These are phyloP conservation scores for Ambispora gerdemannii DNA, from an alignment of 192 early-diverging fungal genomes.

Conservation along the genomic window DNA sequence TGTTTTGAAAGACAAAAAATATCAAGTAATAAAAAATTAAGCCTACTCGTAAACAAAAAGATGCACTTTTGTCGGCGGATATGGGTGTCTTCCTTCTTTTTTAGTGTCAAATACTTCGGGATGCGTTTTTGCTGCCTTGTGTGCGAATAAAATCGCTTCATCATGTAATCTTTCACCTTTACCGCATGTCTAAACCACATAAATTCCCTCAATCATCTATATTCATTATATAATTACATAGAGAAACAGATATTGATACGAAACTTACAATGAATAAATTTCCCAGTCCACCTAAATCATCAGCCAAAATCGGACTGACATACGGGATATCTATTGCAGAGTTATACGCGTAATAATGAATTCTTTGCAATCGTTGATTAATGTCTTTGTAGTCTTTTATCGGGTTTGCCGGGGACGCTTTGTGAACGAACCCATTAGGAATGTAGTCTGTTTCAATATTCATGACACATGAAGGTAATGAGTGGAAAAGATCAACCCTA, in stretches of 20 bases:
- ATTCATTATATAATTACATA: not conserved
- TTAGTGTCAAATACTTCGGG: constrained; percentile 1
- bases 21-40: not conserved
- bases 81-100: not conserved
- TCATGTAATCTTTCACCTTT: constrained; percentile 43
- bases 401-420: constrained; percentile 30
- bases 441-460: constrained; percentile 46
- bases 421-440: constrained; percentile 46
- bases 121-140: constrained; percentile 27
- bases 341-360: constrained; percentile 37
- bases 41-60: constrained; percentile 29
- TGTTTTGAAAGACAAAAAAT: not conserved
- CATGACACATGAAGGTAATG: constrained; percentile 42
- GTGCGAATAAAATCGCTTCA: constrained; percentile 39
- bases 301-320: constrained; percentile 46
- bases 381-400: not conserved
- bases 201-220: no score
- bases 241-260: not conserved
- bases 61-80: constrained; percentile 27
- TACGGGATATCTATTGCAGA: constrained; percentile 39
- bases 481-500: constrained; percentile 44
- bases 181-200: constrained; percentile 41
- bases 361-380: constrained; percentile 5
- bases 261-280: constrained; percentile 43
- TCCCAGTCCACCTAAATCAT: constrained; percentile 38